Percentiles rank a stretch among this genome's conserved stretches.
phyloP scores from a whole-genome alignment of 768 basidiomycete genomes.

The Termitomyces sp. region DNA sequence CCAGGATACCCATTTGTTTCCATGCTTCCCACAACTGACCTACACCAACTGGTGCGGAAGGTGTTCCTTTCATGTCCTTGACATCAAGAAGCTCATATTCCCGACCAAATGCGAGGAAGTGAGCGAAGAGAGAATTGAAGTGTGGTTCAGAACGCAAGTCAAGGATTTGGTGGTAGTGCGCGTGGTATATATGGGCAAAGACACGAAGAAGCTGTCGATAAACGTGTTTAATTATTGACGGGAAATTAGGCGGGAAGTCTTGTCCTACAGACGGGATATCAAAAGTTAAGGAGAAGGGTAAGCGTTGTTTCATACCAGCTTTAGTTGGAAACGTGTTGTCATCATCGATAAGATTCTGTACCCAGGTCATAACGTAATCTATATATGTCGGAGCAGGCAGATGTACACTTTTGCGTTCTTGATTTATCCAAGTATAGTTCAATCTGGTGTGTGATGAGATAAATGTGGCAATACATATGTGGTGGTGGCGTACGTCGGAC shows the following conservation, averaged over 20 bases:
- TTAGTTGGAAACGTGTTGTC: constrained; percentile 93
- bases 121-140: constrained; percentile 96
- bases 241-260: constrained; percentile 86
- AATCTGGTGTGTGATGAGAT: constrained; percentile 41
- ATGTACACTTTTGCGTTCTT: constrained; percentile 86
- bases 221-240: constrained; percentile 88
- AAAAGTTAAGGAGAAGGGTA: not conserved
- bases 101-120: constrained; percentile 93
- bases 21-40: constrained; percentile 85
- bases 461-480: not conserved
- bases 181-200: constrained; percentile 97
- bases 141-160: constrained; percentile 94
- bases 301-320: constrained; percentile 56
- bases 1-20: constrained; percentile 83
- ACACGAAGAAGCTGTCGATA: constrained; percentile 96
- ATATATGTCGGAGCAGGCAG: constrained; percentile 95
- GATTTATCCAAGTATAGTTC: constrained; percentile 98
- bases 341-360: constrained; percentile 93
- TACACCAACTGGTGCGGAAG: constrained; percentile 60
- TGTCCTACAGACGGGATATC: constrained; percentile 48
- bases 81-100: constrained; percentile 91
- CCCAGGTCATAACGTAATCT: constrained; percentile 99
- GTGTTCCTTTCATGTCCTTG: constrained; percentile 78
- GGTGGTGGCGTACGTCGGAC: constrained; percentile 60
- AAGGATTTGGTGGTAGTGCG: constrained; percentile 87